These are phyloP conservation scores for Suillus alpinus DNA, from an alignment of 768 basidiomycete species.

Conservation along the genomic window DNA sequence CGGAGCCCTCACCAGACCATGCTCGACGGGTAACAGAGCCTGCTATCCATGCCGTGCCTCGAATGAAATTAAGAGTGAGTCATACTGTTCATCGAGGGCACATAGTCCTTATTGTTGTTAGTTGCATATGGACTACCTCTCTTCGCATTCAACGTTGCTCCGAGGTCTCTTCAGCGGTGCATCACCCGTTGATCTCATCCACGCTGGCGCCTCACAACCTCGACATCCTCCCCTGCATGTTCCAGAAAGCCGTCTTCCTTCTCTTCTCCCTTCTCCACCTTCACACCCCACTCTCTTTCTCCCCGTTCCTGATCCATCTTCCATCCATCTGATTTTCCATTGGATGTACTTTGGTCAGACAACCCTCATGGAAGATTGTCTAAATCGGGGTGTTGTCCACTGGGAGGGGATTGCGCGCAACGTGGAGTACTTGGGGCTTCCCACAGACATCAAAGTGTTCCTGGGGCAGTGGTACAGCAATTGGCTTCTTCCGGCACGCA, in stretches of 20 bases:
- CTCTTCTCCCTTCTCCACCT: conserved; percentile 58
- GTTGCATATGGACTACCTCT: conserved; percentile 81
- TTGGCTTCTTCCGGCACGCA: conserved; percentile 46
- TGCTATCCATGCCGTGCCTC: conserved; percentile 46
- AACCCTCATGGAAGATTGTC: conserved; percentile 60
- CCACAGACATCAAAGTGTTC: conserved; percentile 72
- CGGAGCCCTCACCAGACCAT: conserved; percentile 28
- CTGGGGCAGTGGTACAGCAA: conserved; percentile 72
- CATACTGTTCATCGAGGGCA: neutral
- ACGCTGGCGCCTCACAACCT: conserved; percentile 24
- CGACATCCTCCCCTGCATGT: conserved; percentile 30
- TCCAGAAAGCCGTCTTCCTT: conserved; percentile 57
- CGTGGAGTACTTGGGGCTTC: conserved; percentile 82
- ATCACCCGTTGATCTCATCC: conserved; percentile 57
- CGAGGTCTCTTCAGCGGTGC: conserved; percentile 69
- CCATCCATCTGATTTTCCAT: conserved; percentile 69
- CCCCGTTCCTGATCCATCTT: conserved; percentile 70
- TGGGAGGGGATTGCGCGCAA: conserved; percentile 91
- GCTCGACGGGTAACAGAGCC: conserved; percentile 54
- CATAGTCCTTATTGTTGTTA: conserved; percentile 27
- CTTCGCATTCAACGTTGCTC: conserved; percentile 77
- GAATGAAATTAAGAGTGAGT: conserved; percentile 62
- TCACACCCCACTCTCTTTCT: conserved; percentile 70
- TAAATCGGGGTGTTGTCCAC: conserved; percentile 60
- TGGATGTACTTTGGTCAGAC: conserved; percentile 83